These are phyloP conservation scores for Piromyces finnis DNA, from an alignment of 192 early-diverging fungal species.

Conservation along the genomic window DNA sequence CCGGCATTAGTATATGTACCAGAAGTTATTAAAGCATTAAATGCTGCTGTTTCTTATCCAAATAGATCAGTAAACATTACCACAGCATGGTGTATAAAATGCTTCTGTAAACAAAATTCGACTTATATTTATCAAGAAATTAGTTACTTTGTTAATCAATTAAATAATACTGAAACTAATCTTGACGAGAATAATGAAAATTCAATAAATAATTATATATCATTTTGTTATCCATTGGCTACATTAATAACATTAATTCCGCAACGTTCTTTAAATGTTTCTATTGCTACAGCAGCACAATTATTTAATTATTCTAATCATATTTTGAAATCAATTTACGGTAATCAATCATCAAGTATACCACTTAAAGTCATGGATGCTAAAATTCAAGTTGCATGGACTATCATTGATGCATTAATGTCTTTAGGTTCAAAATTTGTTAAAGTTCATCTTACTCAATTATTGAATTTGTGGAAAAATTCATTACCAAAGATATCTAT, in stretches of 20 bases:
- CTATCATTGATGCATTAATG: constrained; percentile 53
- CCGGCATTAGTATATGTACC: constrained; percentile 39
- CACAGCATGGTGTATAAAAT: constrained; percentile 48
- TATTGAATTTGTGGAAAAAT: constrained; percentile 60
- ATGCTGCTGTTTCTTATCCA: constrained; percentile 46
- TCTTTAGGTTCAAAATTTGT: constrained; percentile 65
- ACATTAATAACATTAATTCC: constrained; percentile 50
- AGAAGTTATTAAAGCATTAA: constrained; percentile 44
- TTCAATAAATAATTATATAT: constrained; percentile 26
- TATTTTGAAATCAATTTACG: constrained; percentile 34
- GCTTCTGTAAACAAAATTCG: constrained; percentile 47
- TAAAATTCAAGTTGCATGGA: constrained; percentile 62
- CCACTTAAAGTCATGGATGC: constrained; percentile 34
- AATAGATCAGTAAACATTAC: constrained; percentile 53
- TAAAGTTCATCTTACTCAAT: constrained; percentile 54
- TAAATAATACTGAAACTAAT: constrained; percentile 53
- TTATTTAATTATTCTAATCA: constrained; percentile 60
- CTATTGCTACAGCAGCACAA: constrained; percentile 61
- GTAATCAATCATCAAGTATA: constrained; percentile 17
- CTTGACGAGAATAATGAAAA: constrained; percentile 25
- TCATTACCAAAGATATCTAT: constrained; percentile 52
- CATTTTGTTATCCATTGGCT: constrained; percentile 37
- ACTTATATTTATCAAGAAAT: constrained; percentile 41
- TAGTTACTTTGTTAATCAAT: constrained; percentile 33
- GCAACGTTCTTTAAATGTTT: constrained; percentile 38